Conservation (phyloP, 2,329 filamentous ascomycete genomes). For the Fusarium lateritium region DNA sequence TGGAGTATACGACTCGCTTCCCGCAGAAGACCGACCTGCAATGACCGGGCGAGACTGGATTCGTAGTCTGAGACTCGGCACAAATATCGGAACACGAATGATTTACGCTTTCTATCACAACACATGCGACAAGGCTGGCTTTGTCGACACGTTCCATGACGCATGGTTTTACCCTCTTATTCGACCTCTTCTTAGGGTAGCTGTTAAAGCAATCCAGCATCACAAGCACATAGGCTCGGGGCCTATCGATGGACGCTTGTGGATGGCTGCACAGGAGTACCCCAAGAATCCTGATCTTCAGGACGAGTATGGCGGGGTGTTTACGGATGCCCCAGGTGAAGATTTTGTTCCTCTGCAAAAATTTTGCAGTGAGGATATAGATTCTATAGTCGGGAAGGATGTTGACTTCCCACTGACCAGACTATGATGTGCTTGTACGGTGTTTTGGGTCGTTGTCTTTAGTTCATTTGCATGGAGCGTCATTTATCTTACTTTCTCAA, state of each 20-base stretch:
- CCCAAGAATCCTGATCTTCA: neutral
- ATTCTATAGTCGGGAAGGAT: neutral
- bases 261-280: slow-evolving; percentile 28
- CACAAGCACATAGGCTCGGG: slow-evolving; percentile 16
- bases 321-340: slow-evolving; percentile 6
- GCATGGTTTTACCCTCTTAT: slow-evolving; percentile 44
- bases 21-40: neutral
- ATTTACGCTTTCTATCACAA: slow-evolving; percentile 48
- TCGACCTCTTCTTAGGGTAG: slow-evolving; percentile 14
- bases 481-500: too few species aligned
- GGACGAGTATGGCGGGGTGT: slow-evolving; percentile 35
- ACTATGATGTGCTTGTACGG: slow-evolving; percentile 38
- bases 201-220: slow-evolving; percentile 8
- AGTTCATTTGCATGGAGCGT: too few species aligned
- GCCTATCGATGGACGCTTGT: slow-evolving; percentile 38
- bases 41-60: slow-evolving; percentile 31
- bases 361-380: slow-evolving; percentile 10
- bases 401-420: neutral
- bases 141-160: slow-evolving; percentile 37
- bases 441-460: neutral
- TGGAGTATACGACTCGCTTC: slow-evolving; percentile 27
- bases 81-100: slow-evolving; percentile 43
- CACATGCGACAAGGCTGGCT: slow-evolving; percentile 43
- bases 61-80: slow-evolving; percentile 26
- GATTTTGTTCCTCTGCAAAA: slow-evolving; percentile 8